Conservation (phyloP, 305 asterid species). For the Andrographis paniculata region DNA sequence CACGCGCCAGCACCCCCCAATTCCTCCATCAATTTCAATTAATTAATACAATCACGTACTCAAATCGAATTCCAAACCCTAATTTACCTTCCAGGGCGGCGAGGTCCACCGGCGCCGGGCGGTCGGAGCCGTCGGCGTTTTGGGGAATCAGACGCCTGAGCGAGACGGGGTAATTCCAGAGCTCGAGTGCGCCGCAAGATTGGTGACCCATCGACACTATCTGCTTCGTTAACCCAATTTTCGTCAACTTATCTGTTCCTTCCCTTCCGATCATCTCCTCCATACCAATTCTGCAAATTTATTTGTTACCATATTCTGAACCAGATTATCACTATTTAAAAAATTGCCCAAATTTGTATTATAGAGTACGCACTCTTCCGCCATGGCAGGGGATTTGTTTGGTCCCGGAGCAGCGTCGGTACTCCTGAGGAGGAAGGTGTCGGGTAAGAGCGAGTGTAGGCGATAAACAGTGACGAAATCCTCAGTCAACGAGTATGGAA, state of each 20-base stretch:
- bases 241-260: constrained; percentile 26
- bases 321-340: too few relatives aligned
- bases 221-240: constrained; percentile 37
- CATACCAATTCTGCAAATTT: constrained; percentile 31
- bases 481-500: constrained; percentile 49
- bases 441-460: constrained; percentile 53
- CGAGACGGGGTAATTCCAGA: constrained; percentile 54
- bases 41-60: too few relatives aligned
- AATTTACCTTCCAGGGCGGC: constrained; percentile 54
- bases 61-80: too few relatives aligned
- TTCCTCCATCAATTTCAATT: not conserved
- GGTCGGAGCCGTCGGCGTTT: constrained; percentile 35
- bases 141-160: constrained; percentile 35
- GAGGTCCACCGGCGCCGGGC: constrained; percentile 40
- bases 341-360: too few relatives aligned
- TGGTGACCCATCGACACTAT: constrained; percentile 76
- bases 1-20: too few relatives aligned
- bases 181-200: constrained; percentile 55
- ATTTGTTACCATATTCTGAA: too few relatives aligned
- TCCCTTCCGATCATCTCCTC: constrained; percentile 29
- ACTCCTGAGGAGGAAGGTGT: constrained; percentile 33
- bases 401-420: constrained; percentile 35
- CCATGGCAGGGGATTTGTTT: constrained; percentile 42
- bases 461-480: constrained; percentile 49
- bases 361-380: constrained; percentile 32